These are phyloP conservation scores for Hemileccinum impolitum DNA, from an alignment of 768 basidiomycete genomes.

Conservation along the genomic window DNA sequence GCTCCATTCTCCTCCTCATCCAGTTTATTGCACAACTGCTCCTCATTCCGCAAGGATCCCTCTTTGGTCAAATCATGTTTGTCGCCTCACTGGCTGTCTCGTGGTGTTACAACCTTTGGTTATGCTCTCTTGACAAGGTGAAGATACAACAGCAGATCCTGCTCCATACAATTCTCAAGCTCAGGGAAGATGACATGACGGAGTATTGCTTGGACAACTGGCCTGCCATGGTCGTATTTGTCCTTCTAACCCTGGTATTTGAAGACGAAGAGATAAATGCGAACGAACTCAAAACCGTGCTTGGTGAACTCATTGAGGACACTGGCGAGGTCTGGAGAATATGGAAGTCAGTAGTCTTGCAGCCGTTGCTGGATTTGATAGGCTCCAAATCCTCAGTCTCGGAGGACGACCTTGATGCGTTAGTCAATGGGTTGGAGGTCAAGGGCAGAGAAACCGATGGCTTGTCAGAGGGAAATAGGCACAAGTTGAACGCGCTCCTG, in stretches of 20 bases:
- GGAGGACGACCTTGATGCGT: no score
- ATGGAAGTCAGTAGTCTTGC: conserved; percentile 1
- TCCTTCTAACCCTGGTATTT: conserved; percentile 5
- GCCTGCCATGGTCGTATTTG: conserved; percentile 12
- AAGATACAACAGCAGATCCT: conserved; percentile 10
- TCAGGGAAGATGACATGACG: not conserved
- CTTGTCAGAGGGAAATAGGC: not conserved
- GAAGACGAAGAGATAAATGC: conserved; percentile 3
- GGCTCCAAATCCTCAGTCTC: not conserved
- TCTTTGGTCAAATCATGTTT: conserved; percentile 15
- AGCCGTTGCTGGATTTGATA: not conserved
- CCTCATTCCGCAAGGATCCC: conserved; percentile 9
- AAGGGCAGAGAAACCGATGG: not conserved
- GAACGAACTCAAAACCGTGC: not conserved
- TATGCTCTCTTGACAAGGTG: conserved; percentile 32
- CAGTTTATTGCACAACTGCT: conserved; percentile 31
- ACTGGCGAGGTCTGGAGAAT: conserved; percentile 1
- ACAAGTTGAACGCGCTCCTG: not conserved
- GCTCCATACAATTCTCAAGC: not conserved
- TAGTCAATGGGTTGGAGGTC: not conserved
- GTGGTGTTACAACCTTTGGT: conserved; percentile 30
- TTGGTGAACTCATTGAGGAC: conserved; percentile 4
- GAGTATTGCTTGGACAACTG: conserved; percentile 1
- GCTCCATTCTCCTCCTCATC: conserved; percentile 24
- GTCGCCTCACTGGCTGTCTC: conserved; percentile 22